phyloP scores from a whole-genome alignment of 805 yeast species.

The Candida sithepensis region DNA sequence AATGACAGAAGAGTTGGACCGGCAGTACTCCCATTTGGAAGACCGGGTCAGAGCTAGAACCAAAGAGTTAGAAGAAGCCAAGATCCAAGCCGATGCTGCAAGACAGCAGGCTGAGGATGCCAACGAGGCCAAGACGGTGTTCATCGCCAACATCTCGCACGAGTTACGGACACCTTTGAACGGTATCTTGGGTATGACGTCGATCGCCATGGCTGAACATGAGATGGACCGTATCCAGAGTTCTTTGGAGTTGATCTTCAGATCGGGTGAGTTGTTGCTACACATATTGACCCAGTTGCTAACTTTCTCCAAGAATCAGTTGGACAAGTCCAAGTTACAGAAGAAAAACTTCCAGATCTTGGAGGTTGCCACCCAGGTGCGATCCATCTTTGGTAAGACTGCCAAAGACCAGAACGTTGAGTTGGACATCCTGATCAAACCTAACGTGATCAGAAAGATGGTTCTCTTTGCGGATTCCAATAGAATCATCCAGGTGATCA shows the following conservation, averaged over 20 bases:
- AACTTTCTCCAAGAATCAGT: constrained; percentile 88
- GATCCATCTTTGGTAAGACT: constrained; percentile 78
- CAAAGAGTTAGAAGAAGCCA: constrained; percentile 81
- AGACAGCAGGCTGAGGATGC: constrained; percentile 65
- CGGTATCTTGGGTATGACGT: constrained; percentile 94
- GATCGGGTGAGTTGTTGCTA: constrained; percentile 85
- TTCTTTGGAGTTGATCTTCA: constrained; percentile 75
- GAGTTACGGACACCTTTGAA: constrained; percentile 94
- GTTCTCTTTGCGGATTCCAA: constrained; percentile 84
- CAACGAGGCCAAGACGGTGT: constrained; percentile 93
- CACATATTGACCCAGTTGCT: constrained; percentile 88
- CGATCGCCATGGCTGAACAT: constrained; percentile 85
- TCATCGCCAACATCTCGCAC: constrained; percentile 88
- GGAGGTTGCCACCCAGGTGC: constrained; percentile 81
- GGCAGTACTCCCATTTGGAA: constrained; percentile 80
- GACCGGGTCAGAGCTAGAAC: constrained; percentile 86
- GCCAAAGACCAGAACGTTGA: constrained; percentile 76
- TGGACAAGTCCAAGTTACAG: constrained; percentile 79
- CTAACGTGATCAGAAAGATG: constrained; percentile 57
- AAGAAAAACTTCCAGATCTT: constrained; percentile 72
- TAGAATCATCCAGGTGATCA: constrained; percentile 84
- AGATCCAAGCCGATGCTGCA: constrained; percentile 60
- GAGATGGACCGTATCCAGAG: constrained; percentile 66
- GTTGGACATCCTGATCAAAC: constrained; percentile 58
- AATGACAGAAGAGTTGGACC: constrained; percentile 84